Conservation (phyloP, 768 basidiomycete species). For the Russula lepida region DNA sequence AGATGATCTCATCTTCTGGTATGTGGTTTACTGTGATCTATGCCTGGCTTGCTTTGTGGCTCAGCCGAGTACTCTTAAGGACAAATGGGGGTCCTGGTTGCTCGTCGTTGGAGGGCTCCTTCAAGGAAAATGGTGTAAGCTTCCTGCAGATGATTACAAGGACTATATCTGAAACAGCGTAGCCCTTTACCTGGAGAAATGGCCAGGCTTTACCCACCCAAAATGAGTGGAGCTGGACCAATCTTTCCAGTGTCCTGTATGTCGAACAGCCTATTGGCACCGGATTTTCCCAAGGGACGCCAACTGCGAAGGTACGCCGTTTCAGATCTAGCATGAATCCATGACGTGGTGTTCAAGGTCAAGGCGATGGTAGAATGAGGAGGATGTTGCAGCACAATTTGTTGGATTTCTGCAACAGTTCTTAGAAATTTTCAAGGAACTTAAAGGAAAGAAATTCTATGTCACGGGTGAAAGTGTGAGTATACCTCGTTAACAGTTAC, state of each 20-base stretch:
- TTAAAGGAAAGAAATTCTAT: constrained; percentile 66
- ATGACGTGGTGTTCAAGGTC: background rate
- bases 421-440: constrained; percentile 61
- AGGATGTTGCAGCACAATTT: constrained; percentile 48
- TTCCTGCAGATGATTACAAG: constrained; percentile 7
- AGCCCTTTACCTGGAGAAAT: constrained; percentile 57
- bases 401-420: constrained; percentile 67
- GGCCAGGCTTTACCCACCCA: constrained; percentile 56
- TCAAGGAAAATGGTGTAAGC: constrained; percentile 69
- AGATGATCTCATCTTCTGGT: constrained; percentile 75
- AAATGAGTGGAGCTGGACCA: constrained; percentile 72
- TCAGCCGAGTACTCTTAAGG: constrained; percentile 36
- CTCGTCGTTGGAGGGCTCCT: constrained; percentile 59
- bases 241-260: constrained; percentile 64
- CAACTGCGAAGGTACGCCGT: constrained; percentile 38
- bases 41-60: too few relatives aligned
- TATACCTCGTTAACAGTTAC: background rate
- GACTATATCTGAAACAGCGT: background rate
- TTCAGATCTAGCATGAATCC: background rate
- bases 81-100: constrained; percentile 79
- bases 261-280: constrained; percentile 78
- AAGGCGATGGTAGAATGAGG: constrained; percentile 34
- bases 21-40: too few relatives aligned
- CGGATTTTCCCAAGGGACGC: constrained; percentile 63
- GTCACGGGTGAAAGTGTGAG: constrained; percentile 69